These are phyloP conservation scores for Saturnispora saitoi DNA, from an alignment of 805 yeast genomes.

Conservation along the genomic window DNA sequence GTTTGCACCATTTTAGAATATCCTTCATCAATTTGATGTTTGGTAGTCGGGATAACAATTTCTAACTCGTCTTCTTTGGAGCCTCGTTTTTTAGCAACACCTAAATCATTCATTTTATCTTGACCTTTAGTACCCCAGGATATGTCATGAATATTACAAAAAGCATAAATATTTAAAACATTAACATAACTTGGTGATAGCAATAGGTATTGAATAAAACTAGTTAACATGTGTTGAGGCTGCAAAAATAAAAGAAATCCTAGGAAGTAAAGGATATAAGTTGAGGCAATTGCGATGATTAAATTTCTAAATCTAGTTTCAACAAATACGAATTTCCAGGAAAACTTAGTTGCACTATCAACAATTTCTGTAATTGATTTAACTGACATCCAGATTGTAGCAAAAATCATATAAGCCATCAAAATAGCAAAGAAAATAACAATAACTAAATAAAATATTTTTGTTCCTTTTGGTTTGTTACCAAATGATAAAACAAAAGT, in stretches of 20 bases:
- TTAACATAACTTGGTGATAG: slow-evolving; percentile 86
- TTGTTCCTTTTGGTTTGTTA: slow-evolving; percentile 88
- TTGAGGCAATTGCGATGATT: slow-evolving; percentile 76
- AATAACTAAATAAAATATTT: slow-evolving; percentile 63
- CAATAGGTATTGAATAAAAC: slow-evolving; percentile 74
- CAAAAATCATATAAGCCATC: slow-evolving; percentile 84
- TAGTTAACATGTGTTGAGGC: slow-evolving; percentile 88
- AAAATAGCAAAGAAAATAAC: slow-evolving; percentile 75
- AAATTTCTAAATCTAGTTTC: slow-evolving; percentile 76
- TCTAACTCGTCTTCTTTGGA: slow-evolving; percentile 57
- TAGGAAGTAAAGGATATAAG: slow-evolving; percentile 70
- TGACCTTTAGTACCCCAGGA: slow-evolving; percentile 98
- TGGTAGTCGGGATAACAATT: slow-evolving; percentile 67
- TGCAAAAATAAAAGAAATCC: slow-evolving; percentile 79
- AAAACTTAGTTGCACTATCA: slow-evolving; percentile 31
- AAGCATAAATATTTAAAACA: slow-evolving; percentile 87
- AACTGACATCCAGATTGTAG: slow-evolving; percentile 75
- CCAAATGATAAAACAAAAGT: slow-evolving; percentile 90
- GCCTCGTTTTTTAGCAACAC: slow-evolving; percentile 58
- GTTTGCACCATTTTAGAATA: slow-evolving; percentile 59
- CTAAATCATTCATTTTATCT: slow-evolving; percentile 62
- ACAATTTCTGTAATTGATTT: slow-evolving; percentile 39
- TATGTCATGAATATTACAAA: slow-evolving; percentile 91
- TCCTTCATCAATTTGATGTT: slow-evolving; percentile 64
- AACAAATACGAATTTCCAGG: slow-evolving; percentile 42